Conservation (phyloP, 2,329 filamentous ascomycete genomes). For the Amauroascus niger region DNA sequence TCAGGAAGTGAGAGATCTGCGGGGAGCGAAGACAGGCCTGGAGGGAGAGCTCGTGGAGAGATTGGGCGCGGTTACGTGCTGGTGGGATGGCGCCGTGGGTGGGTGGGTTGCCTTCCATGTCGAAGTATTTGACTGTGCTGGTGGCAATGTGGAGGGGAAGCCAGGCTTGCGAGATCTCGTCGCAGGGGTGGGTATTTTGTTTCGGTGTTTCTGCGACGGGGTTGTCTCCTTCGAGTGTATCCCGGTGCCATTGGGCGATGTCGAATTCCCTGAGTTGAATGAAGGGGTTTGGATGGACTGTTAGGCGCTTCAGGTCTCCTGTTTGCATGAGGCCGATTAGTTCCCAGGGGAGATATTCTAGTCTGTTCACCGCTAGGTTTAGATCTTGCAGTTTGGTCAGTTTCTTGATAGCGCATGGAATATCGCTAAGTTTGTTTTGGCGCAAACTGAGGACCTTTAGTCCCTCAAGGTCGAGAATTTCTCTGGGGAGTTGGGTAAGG, state of each 20-base stretch:
- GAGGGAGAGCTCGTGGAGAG: slow-evolving; percentile 37
- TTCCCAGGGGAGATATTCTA: slow-evolving; percentile 39
- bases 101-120: slow-evolving; percentile 28
- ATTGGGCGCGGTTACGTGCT: slow-evolving; percentile 25
- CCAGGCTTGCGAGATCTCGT: slow-evolving; percentile 26
- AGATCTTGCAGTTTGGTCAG: slow-evolving; percentile 36
- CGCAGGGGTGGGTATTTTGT: slow-evolving; percentile 13
- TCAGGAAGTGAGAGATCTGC: slow-evolving; percentile 28
- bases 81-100: background rate
- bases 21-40: slow-evolving; percentile 30
- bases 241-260: slow-evolving; percentile 28
- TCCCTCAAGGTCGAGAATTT: slow-evolving; percentile 35
- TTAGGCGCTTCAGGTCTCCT: slow-evolving; percentile 32
- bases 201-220: background rate
- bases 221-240: slow-evolving; percentile 11
- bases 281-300: slow-evolving; percentile 35
- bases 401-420: slow-evolving; percentile 35
- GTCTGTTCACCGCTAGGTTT: slow-evolving; percentile 38
- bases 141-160: slow-evolving; percentile 31
- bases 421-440: slow-evolving; percentile 36
- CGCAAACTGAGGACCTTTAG: slow-evolving; percentile 39
- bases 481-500: slow-evolving; percentile 29
- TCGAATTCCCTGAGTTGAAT: slow-evolving; percentile 16
- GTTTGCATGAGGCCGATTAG: slow-evolving; percentile 33
- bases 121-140: slow-evolving; percentile 25